Evolutionary conservation across 495 filamentous ascomycete genomes (phyloP), one percentile per base, ranked within the genome.

Genomic region (Hypomontagnella monticulosa): DNA sequence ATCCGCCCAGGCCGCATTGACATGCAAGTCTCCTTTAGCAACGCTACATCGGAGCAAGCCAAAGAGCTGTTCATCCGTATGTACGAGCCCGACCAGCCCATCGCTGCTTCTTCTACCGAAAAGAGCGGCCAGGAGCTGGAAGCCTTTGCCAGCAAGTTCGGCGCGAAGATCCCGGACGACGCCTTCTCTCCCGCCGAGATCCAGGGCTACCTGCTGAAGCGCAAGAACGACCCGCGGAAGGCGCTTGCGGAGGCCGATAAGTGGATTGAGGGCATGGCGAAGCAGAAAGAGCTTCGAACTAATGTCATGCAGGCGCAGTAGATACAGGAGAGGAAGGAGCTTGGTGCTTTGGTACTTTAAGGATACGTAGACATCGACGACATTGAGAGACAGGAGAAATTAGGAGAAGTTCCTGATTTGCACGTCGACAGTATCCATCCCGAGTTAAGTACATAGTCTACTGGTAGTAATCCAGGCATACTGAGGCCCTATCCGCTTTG

Each of bases 1-100:
- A 87, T 92, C 57, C 84, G 92, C 0, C 89, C 90, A 0, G 91
- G 91, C 1, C 83, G 92, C 3, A 85, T 93, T 4, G 92, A 96
- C 67, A 80, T 90, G 64, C 84, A 90, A 69, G 84, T 94, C 4
- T 72, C 79, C 36, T 93, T 95, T 71, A 80, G 83, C 10, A 87
- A 88, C 41, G 86, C 91, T 1, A 89, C 82, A 2, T 74, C 75
- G 10, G 71, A 73, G 4, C 88, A 93, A 59, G 87, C 89, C 30
- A 67, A 76, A 19, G 85, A 91, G 71, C 75, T 94, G 0, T 95
- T 93, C 70, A 72, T 83, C 42, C 83, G 89, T 5, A 91, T 93
- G 75, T 94, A 93, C 61, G 82, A 86, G 47, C 77, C 76, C 9
- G 75, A 79, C 48, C 59, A 61, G 0, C 16, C 7, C 11, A n/a